phyloP scores from a whole-genome alignment of 805 yeast species.

The Suhomyces emberorum region DNA sequence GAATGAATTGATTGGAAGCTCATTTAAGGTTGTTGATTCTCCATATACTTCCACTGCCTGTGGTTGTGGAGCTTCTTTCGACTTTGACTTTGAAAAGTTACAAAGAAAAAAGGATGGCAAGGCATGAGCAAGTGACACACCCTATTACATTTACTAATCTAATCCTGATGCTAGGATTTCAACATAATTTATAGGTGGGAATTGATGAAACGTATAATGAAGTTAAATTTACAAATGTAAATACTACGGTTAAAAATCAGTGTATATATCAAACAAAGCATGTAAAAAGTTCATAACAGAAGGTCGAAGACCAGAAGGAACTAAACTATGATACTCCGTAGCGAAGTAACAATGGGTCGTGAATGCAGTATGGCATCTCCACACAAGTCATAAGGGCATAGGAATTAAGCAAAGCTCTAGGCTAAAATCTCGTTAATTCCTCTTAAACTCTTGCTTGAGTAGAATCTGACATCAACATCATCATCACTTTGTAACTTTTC shows the following conservation, averaged over 20 bases:
- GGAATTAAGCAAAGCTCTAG: not conserved
- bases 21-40: constrained; percentile 85
- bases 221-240: too few species aligned
- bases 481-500: constrained; percentile 63
- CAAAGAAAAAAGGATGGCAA: too few species aligned
- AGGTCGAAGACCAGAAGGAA: not conserved
- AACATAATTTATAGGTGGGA: too few species aligned
- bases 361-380: too few species aligned
- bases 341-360: too few species aligned
- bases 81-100: constrained; percentile 46
- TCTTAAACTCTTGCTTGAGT: constrained; percentile 62
- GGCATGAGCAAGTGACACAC: too few species aligned
- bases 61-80: constrained; percentile 47
- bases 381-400: too few species aligned
- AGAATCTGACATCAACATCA: constrained; percentile 88
- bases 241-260: too few species aligned
- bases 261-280: too few species aligned
- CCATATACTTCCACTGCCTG: constrained; percentile 68
- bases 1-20: constrained; percentile 90
- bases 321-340: not conserved
- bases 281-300: not conserved
- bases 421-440: constrained; percentile 22
- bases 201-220: too few species aligned
- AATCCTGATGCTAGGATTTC: too few species aligned
- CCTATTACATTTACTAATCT: too few species aligned